Conservation (phyloP, 78 protist genomes). For the Dictyostelium capitatum region DNA sequence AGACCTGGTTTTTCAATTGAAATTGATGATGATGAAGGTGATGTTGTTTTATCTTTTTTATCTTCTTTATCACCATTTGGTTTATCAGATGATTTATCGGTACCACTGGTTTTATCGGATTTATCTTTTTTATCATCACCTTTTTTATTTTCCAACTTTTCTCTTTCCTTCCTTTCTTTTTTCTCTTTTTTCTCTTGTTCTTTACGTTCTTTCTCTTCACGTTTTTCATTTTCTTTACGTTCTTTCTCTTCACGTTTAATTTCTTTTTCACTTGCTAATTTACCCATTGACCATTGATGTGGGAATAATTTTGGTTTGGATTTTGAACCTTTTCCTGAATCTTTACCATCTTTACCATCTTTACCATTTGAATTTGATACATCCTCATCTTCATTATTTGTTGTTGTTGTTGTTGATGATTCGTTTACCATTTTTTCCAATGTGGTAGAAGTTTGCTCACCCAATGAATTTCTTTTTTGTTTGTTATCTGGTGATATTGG, state of each 20-base stretch:
- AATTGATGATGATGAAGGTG: not conserved
- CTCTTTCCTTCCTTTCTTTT: constrained; percentile 59
- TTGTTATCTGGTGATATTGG: not conserved
- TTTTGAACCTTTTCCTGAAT: not conserved
- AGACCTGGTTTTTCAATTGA: constrained; percentile 6
- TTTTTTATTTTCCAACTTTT: constrained; percentile 32
- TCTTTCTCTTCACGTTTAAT: constrained; percentile 27
- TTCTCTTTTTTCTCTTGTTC: constrained; percentile 39
- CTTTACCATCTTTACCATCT: not conserved
- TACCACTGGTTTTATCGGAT: constrained; percentile 3
- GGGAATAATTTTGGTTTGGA: constrained; percentile 37
- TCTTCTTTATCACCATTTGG: not conserved
- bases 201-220: constrained; percentile 42
- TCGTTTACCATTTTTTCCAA: constrained; percentile 3
- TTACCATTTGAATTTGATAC: not conserved
- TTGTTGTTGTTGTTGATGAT: constrained; percentile 11
- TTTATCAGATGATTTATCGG: constrained; percentile 3
- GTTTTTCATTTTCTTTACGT: constrained; percentile 36
- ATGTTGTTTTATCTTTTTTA: not conserved
- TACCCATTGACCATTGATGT: constrained; percentile 76
- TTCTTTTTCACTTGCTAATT: constrained; percentile 12
- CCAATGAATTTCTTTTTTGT: constrained; percentile 44
- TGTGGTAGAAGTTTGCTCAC: not conserved
- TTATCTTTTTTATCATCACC: constrained; percentile 40
- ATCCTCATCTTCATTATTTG: not conserved